These are phyloP conservation scores for Aspergillus vadensis DNA, from an alignment of 2,329 filamentous ascomycete species.

Conservation along the genomic window DNA sequence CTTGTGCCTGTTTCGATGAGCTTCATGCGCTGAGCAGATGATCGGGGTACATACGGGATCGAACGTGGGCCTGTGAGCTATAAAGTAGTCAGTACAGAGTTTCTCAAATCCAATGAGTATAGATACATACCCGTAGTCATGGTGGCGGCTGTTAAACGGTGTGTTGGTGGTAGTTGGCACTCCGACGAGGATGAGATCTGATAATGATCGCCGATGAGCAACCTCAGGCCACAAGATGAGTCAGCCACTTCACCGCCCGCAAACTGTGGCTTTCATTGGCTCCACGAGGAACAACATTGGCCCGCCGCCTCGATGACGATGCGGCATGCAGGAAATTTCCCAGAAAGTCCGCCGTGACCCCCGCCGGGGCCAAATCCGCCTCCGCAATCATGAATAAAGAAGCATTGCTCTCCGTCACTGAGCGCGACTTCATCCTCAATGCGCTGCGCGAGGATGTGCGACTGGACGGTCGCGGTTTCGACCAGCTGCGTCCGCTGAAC, in stretches of 20 bases:
- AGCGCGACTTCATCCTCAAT: constrained; percentile 81
- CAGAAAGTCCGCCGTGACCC: constrained; percentile 21
- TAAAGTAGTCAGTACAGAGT: constrained; percentile 31
- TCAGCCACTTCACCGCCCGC: constrained; percentile 17
- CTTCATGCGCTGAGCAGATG: constrained; percentile 26
- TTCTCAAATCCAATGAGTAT: neutral
- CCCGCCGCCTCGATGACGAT: constrained; percentile 22
- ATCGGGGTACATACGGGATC: constrained; percentile 68
- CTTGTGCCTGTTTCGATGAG: constrained; percentile 65
- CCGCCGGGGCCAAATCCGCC: constrained; percentile 28
- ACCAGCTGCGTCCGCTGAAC: constrained; percentile 75
- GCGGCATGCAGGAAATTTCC: constrained; percentile 24
- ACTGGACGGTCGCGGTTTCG: constrained; percentile 78
- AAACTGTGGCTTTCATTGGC: constrained; percentile 7
- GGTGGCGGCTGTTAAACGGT: constrained; percentile 17
- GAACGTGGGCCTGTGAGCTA: constrained; percentile 84
- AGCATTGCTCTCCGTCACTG: constrained; percentile 84
- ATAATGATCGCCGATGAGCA: neutral
- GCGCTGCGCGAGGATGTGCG: constrained; percentile 79
- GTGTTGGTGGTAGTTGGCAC: constrained; percentile 5
- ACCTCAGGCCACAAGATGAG: constrained; percentile 19
- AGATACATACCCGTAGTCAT: constrained; percentile 46
- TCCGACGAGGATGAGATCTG: constrained; percentile 9
- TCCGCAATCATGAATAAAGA: constrained; percentile 77
- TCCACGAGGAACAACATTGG: constrained; percentile 9